Percentiles rank a stretch among this genome's conserved stretches.
These are phyloP conservation scores for Erythrobasidium hasegawianum DNA, from an alignment of 1,284 basidiomycete species.

Conservation along the genomic window DNA sequence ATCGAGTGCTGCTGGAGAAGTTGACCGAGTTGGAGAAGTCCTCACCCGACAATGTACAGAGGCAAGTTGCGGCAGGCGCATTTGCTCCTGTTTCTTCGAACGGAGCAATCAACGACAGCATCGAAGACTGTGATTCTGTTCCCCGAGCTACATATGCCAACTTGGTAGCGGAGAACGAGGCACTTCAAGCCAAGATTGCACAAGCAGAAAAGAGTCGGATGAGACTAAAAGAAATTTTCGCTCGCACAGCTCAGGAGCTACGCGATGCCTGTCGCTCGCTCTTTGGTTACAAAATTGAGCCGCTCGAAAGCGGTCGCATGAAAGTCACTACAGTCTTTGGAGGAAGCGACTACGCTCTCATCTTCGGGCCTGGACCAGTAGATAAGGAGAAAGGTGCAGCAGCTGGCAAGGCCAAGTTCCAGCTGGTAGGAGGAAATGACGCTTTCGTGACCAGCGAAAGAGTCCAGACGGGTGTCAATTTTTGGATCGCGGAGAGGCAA, in stretches of 20 bases:
- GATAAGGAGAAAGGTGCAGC: no score
- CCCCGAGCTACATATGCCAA: conserved; percentile 57
- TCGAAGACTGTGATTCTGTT: conserved; percentile 58
- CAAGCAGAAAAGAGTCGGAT: conserved; percentile 28
- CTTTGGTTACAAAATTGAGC: conserved; percentile 76
- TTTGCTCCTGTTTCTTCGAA: conserved; percentile 59
- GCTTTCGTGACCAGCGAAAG: conserved; percentile 38
- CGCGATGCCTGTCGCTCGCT: conserved; percentile 72
- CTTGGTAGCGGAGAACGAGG: conserved; percentile 25
- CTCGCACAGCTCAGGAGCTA: conserved; percentile 72
- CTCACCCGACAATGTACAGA: not conserved
- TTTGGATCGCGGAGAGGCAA: conserved; percentile 41
- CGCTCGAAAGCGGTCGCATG: conserved; percentile 76
- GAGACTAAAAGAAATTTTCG: conserved; percentile 53
- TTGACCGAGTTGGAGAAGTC: conserved; percentile 45
- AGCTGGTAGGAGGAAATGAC: conserved; percentile 41
- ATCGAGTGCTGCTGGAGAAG: conserved; percentile 59
- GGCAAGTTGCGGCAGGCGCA: no score
- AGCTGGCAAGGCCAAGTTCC: conserved; percentile 25
- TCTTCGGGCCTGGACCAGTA: conserved; percentile 41
- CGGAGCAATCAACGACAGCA: conserved; percentile 63
- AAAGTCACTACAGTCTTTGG: conserved; percentile 71
- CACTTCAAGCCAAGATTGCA: conserved; percentile 18
- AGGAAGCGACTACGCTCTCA: conserved; percentile 50
- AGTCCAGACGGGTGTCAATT: conserved; percentile 38